Base-by-base conservation (phyloP, 2,329 filamentous ascomycete genomes). In the Leptographium radiaticola region DNA sequence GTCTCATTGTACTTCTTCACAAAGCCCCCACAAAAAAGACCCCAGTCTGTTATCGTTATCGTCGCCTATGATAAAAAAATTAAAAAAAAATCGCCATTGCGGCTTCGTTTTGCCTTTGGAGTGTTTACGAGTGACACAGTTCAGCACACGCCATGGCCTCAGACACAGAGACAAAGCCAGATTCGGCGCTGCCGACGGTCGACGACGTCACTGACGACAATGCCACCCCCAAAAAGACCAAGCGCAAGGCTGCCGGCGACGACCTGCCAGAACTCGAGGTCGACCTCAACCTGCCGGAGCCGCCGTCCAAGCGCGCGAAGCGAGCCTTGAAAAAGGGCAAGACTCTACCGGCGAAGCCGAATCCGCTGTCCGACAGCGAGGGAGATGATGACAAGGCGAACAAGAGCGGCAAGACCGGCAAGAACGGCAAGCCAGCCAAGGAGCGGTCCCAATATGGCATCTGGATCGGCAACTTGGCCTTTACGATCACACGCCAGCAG, bases 381-480 rank as follows among this genome's bases (percentile, higher is more conserved):
- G 53, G 38, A 20, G 47, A 49, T 6, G 53, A 47, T 20, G 46
- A 55, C 45, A 30, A 40, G 36, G 49, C 40, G 30, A 34, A 20
- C 10, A 52, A 51, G 42, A 20, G 34, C 51, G 66, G 60, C 49
- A 72, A 34, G 15, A 34, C 16, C 39, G 50, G 31, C 42, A 44
- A 44, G 42, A 44, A 25, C 40, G 67, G 60, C 51, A 72, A 76
- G 53, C 33, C 33, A 5, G 8, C 25, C 49, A 74, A 77, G 59
- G 71, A 74, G 61, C 84, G 88, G 56, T 93, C 89, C 11, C 82
- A 87, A 18, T 83, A 89, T 68, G 88, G 89, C 58, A 81, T 98
- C 60, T 98, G 93, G 93, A 87, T 98, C 62, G 93, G 94, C 62
- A 98, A 98, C 69, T 71, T 98, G 58, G 81, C 86, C n/a, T 98